Evolutionary conservation across 2,329 filamentous ascomycete genomes (phyloP).

Genomic region (Aspergillus sp.): DNA sequence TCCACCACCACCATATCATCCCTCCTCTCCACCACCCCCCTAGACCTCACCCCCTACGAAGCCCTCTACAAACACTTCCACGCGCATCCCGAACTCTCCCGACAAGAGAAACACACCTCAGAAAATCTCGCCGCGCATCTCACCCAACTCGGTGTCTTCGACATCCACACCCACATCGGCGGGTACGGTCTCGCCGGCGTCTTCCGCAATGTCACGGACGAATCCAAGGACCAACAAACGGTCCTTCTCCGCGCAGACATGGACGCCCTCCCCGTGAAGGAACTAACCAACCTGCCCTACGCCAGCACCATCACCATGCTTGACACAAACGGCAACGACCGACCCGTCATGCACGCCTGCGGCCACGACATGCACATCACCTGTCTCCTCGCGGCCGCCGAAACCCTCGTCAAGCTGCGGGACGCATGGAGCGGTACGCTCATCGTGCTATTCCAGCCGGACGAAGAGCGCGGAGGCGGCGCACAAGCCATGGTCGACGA

Average conservation of each 20-base stretch:
- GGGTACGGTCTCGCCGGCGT: conserved; percentile 49
- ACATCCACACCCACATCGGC: conserved; percentile 49
- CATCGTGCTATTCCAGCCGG: conserved; percentile 67
- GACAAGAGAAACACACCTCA: conserved; percentile 58
- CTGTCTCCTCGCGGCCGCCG: conserved; percentile 55
- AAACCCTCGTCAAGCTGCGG: conserved; percentile 50
- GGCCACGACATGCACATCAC: conserved; percentile 65
- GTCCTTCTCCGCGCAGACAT: conserved; percentile 54
- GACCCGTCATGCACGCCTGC: conserved; percentile 63
- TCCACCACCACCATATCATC: neutral
- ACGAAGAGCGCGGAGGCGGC: conserved; percentile 65
- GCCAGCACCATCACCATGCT: conserved; percentile 49
- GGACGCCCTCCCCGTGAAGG: conserved; percentile 53
- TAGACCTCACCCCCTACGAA: conserved; percentile 52
- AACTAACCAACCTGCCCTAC: conserved; percentile 52
- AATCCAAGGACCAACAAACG: conserved; percentile 25
- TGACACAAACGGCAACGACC: conserved; percentile 53
- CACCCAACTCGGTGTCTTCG: conserved; percentile 30
- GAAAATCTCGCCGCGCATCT: conserved; percentile 50
- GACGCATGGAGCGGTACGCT: conserved; percentile 63
- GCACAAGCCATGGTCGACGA: conserved; percentile 65
- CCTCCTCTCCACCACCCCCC: conserved; percentile 17
- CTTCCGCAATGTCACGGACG: conserved; percentile 40
- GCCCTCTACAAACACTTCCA: conserved; percentile 62
- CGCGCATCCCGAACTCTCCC: conserved; percentile 60